Percentiles rank a stretch among this genome's conserved stretches.
phyloP scores from a whole-genome alignment of 177 flowering plant genomes.

The Tripterygium wilfordii region DNA sequence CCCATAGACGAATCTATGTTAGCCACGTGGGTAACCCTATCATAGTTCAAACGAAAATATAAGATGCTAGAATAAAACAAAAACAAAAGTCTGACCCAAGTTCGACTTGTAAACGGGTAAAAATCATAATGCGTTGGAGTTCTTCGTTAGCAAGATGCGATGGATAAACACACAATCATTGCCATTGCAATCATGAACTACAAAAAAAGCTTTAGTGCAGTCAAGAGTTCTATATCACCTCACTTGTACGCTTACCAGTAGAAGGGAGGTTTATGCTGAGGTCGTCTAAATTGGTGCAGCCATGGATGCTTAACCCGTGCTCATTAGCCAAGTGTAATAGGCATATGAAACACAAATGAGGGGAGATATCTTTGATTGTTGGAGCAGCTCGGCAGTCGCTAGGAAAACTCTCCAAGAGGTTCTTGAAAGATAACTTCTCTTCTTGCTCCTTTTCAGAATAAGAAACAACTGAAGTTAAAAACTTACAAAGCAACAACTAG shows the following conservation, averaged over 20 bases:
- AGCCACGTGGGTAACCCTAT: too few species aligned
- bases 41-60: too few species aligned
- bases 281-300: constrained; percentile 48
- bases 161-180: too few species aligned
- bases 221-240: constrained; percentile 1
- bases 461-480: not conserved
- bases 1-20: too few species aligned
- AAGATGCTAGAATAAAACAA: too few species aligned
- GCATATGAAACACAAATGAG: constrained; percentile 93
- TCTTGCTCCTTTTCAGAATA: constrained; percentile 21
- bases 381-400: constrained; percentile 55
- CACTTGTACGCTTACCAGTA: not conserved
- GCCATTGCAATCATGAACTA: too few species aligned
- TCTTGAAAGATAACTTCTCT: constrained; percentile 48
- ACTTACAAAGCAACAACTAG: not conserved
- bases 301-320: constrained; percentile 59
- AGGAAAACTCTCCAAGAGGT: constrained; percentile 57
- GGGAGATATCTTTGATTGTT: constrained; percentile 65
- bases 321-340: constrained; percentile 90
- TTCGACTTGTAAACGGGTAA: too few species aligned
- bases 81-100: too few species aligned
- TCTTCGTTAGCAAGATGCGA: too few species aligned
- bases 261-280: constrained; percentile 25
- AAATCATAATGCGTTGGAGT: too few species aligned
- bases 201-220: too few species aligned